Conservation (phyloP, 148 eudicot genomes). For the Fallopia convolvulus region DNA sequence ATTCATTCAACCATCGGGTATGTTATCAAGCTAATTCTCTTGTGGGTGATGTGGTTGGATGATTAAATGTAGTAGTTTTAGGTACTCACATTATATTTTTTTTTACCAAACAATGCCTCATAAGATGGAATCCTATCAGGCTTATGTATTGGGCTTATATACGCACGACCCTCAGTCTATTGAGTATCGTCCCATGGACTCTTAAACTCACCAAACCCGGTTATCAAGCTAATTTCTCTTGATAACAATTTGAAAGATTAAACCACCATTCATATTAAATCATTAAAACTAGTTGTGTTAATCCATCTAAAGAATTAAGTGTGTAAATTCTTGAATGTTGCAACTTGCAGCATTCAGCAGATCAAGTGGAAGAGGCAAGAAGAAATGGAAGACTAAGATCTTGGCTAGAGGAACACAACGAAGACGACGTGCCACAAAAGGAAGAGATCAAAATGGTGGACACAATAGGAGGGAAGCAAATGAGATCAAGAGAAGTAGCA, state of each 20-base stretch:
- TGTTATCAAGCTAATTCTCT: not conserved
- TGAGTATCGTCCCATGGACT: too few species aligned
- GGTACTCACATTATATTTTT: too few species aligned
- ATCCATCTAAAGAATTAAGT: too few species aligned
- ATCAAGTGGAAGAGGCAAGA: slow-evolving; percentile 38
- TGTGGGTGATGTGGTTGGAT: too few species aligned
- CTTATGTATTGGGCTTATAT: too few species aligned
- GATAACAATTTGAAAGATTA: not conserved
- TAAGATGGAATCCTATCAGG: too few species aligned
- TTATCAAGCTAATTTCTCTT: not conserved
- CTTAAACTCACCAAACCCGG: too few species aligned
- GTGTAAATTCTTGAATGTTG: not conserved
- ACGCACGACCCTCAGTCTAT: too few species aligned
- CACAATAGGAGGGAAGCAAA: slow-evolving; percentile 21
- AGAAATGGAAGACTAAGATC: slow-evolving; percentile 36
- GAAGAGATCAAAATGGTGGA: slow-evolving; percentile 25
- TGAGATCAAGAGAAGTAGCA: slow-evolving; percentile 11
- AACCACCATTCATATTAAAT: not conserved
- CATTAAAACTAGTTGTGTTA: too few species aligned
- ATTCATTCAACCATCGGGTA: slow-evolving; percentile 52
- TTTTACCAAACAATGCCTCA: too few species aligned
- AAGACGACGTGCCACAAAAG: slow-evolving; percentile 32
- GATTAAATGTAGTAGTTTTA: too few species aligned
- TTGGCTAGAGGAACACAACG: slow-evolving; percentile 63
- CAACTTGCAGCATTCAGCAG: slow-evolving; percentile 46